Base-by-base conservation (phyloP, 768 basidiomycete species). In the Ramaria sp. region DNA sequence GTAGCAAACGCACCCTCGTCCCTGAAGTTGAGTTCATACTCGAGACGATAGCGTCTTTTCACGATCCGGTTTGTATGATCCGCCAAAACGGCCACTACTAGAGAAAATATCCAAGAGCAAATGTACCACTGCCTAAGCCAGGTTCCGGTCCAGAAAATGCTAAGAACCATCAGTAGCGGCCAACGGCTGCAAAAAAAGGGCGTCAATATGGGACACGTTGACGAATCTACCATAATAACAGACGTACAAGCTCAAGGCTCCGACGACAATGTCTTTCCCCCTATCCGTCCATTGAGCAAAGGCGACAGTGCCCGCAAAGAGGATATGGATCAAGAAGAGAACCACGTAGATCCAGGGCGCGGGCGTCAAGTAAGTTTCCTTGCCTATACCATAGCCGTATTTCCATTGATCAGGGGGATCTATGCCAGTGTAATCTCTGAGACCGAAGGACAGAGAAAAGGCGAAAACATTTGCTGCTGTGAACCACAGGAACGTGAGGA, bases 401-500 rank as follows among this genome's bases (percentile, higher is more conserved):
- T 59, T 34, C 43, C 42, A 51, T 33, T 58, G 60, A 10, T 54
- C 53, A 24, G 39, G 19, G 19, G 59, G 52, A 41, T 55, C 53
- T 31, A 60, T 50, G 5, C 52, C 41, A 13, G 19, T 50, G 27
- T 48, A 24, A 37, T 57, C 47, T 57, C 55, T 49, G n/a, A 33
- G 37, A 31, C 55, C 55, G 46, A 60, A 57, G n/a, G 59, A 54
- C 33, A 60, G 34, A 20, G 56, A 47, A 57, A 60, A 60, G 15
- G 54, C 54, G 31, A 60, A 60, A 17, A 60, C 45, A 19, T 60
- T 60, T 27, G 59, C 56, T 41, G 59, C 59, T 10, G 59, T 60
- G 38, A 48, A 61, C 54, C 59, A 60, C 13, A 54, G 41, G 53
- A 41, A 53, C 17, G 49, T 49, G 37, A 61, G 50, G 50, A 52